Conservation (phyloP, 2,329 filamentous ascomycete species). For the Coniella vitis region DNA sequence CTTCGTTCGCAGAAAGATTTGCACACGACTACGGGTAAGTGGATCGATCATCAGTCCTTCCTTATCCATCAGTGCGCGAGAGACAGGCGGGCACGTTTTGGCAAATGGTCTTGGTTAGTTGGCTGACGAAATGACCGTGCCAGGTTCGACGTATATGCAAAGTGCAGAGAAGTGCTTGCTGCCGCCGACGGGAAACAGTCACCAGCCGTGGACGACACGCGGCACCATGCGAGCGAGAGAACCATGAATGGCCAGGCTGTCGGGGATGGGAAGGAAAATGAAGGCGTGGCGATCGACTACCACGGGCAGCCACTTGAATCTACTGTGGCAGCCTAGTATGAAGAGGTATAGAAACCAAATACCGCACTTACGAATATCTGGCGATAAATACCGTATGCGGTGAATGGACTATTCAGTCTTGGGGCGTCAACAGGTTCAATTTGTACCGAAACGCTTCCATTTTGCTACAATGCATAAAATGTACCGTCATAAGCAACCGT, state of each 20-base stretch:
- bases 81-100: not conserved
- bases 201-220: not conserved
- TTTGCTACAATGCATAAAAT: too few relatives aligned
- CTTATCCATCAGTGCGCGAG: not conserved
- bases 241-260: not conserved
- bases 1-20: not conserved
- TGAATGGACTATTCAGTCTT: too few relatives aligned
- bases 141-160: conserved; percentile 11
- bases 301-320: too few relatives aligned
- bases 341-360: too few relatives aligned
- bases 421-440: too few relatives aligned
- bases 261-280: not conserved
- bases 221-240: not conserved
- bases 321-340: too few relatives aligned
- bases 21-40: not conserved
- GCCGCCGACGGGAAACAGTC: not conserved
- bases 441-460: too few relatives aligned
- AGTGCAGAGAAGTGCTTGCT: conserved; percentile 10
- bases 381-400: too few relatives aligned
- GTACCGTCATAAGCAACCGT: too few relatives aligned
- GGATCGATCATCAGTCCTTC: too few relatives aligned
- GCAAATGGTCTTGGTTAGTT: conserved; percentile 10
- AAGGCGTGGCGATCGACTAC: not conserved
- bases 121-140: not conserved
- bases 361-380: too few relatives aligned